These are phyloP conservation scores for Talaromyces albobiverticillius DNA, from an alignment of 2,329 filamentous ascomycete species.

Conservation along the genomic window DNA sequence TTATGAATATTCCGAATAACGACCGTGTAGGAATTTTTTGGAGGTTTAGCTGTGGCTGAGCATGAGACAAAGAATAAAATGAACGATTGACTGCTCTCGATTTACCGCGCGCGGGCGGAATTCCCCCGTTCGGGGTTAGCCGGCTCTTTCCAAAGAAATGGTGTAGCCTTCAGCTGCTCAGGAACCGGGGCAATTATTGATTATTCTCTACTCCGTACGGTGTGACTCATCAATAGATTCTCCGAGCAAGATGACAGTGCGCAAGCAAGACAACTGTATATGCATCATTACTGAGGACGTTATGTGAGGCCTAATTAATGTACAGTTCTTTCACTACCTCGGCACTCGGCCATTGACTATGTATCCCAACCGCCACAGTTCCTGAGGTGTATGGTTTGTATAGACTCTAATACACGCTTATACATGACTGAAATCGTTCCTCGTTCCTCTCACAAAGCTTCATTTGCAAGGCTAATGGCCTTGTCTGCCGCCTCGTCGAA, in stretches of 20 bases:
- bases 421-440: no score
- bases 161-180: not conserved
- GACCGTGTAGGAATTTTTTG: not conserved
- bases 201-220: no score
- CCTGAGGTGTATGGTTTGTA: no score
- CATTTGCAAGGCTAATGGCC: slow-evolving; percentile 57
- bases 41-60: not conserved
- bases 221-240: no score
- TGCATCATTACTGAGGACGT: no score
- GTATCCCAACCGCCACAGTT: no score
- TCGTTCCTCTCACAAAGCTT: not conserved
- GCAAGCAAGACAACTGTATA: no score
- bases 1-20: slow-evolving; percentile 6
- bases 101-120: not conserved
- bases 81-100: not conserved
- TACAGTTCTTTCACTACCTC: no score
- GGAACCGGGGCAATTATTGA: not conserved
- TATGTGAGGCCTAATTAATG: no score
- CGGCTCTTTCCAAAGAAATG: not conserved
- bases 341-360: no score
- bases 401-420: no score
- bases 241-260: no score
- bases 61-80: not conserved
- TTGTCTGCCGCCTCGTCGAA: slow-evolving; percentile 71
- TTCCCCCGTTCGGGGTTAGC: not conserved